Base-by-base conservation (phyloP, 106 monocot species). In the Dactylorhiza incarnata region DNA sequence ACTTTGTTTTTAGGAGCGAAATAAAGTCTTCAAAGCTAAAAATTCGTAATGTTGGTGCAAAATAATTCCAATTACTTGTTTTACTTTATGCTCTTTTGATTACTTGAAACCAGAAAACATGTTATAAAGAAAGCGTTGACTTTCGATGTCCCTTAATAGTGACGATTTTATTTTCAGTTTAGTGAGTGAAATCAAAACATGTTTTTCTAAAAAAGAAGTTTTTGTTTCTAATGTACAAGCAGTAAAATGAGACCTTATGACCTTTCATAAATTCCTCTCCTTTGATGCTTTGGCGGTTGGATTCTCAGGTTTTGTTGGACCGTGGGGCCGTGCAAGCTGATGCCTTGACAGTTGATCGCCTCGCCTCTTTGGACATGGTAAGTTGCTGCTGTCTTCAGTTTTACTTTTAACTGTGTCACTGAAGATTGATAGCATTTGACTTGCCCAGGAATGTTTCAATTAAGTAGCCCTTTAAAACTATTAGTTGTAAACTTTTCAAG, bases 1-100 rank as follows among this genome's bases (percentile, higher is more conserved):
- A 93, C 9, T 97, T 97, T 86, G 93, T 97, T 70, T 97, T 97
- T 73, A 97, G 91, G 45, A 89, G 83, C 20, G 93, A 93, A 49
- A 89, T 97, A 73, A 82, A 87, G 68, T 97, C 96, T 73, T 87
- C 87, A 29, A 91, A 89, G 66, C 87, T 97, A 48, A 89, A 87
- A 74, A 86, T 97, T 50, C 93, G 96, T 61, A 97, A 89, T 89
- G 96, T 95, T 26, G 67, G 63, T 26, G 63, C n/a, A 63, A 63
- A 25, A 63, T 1, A 63, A 25, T 25, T 63, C 22, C 25, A 63
- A 9, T 63, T 63, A 63, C 11, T 63, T 26, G 63, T 24, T 63
- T 24, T 11, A 4, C 25, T 22, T 63, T 9, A 10, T 25, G 63
- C 63, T n/a, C n/a, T n/a, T n/a, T n/a, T n/a, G n/a, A n/a, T n/a